phyloP scores from a whole-genome alignment of 2,329 filamentous ascomycete species.

The Sordariomycetes sp. region DNA sequence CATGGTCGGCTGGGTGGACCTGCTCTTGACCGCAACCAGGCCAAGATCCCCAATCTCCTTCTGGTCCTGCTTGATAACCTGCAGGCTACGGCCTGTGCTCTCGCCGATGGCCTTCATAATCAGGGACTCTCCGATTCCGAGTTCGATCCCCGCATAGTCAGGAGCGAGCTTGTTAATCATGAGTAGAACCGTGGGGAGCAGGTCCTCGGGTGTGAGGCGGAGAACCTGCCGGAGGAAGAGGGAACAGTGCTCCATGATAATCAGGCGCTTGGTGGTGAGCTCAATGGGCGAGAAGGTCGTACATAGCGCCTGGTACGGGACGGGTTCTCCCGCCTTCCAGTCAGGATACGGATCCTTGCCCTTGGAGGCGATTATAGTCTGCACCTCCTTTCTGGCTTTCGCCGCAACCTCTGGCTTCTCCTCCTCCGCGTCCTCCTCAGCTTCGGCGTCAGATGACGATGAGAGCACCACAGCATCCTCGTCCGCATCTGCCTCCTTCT shows the following conservation, averaged over 20 bases:
- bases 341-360: slow-evolving; percentile 85
- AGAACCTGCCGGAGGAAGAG: slow-evolving; percentile 91
- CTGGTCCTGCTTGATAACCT: slow-evolving; percentile 89
- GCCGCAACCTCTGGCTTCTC: slow-evolving; percentile 61
- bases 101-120: slow-evolving; percentile 99
- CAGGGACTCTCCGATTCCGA: slow-evolving; percentile 95
- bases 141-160: slow-evolving; percentile 90
- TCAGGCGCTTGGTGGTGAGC: slow-evolving; percentile 81
- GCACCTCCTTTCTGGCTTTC: slow-evolving; percentile 71
- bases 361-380: slow-evolving; percentile 40
- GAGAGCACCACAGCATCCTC: slow-evolving; percentile 26
- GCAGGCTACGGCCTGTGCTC: slow-evolving; percentile 76
- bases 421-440: slow-evolving; percentile 39
- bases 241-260: slow-evolving; percentile 82
- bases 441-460: slow-evolving; percentile 38
- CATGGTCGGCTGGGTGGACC: slow-evolving; percentile 93
- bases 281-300: slow-evolving; percentile 91
- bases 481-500: slow-evolving; percentile 30
- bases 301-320: slow-evolving; percentile 90
- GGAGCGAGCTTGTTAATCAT: slow-evolving; percentile 98
- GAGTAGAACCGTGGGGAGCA: slow-evolving; percentile 78
- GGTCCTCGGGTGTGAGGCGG: slow-evolving; percentile 75
- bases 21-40: slow-evolving; percentile 88
- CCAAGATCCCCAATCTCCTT: slow-evolving; percentile 94
- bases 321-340: slow-evolving; percentile 80